Base-by-base conservation (phyloP, 192 early-diverging fungal genomes). In the Phycomyces nitens region DNA sequence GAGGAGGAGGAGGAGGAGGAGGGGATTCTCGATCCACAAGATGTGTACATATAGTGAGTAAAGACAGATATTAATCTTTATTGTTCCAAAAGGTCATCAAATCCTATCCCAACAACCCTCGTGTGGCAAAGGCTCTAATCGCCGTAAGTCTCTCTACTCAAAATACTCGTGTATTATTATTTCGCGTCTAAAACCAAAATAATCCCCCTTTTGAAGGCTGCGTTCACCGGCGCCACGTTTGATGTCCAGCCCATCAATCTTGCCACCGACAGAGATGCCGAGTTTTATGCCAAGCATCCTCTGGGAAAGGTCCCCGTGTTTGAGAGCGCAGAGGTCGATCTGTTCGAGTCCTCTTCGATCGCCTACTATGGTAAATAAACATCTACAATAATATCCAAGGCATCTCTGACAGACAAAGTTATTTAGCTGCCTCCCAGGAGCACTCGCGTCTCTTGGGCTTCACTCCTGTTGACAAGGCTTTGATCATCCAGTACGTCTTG, bases 261-360 rank as follows among this genome's bases (percentile, higher is more conserved):
- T 56, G 20, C 20, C 26, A 56, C 55, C 55, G n/a, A 29, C 1
- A 49, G 18, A 18, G 18, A 49, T 49, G 44, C 44, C 12, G 18
- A 49, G 12, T 18, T 49, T 3, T 49, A 49, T 49, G 84, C 85
- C 79, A 98, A 97, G 84, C 96, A 90, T 85, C 94, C 93, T 27
- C 65, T 87, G 56, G 92, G 91, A 73, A 97, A 96, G 86, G 83
- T 94, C 60, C 96, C 96, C 29, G 86, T 78, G 22, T 95, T 94
- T 58, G 95, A 94, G 77, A 83, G 84, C 62, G 76, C 86, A 67
- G 88, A 95, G 41, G 82, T 86, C 76, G 65, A 70, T 63, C 63
- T 90, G 68, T 84, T 83, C 68, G 94, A 98, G 82, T 89, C 86
- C 62, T 86, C 77, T 74, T 94, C 94, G 64, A 97, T 98, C 70